A percentile compares a stretch with the other conserved stretches of the same genome.
Conservation (phyloP, 441 rosid genomes). For the Mallotus japonicus region DNA sequence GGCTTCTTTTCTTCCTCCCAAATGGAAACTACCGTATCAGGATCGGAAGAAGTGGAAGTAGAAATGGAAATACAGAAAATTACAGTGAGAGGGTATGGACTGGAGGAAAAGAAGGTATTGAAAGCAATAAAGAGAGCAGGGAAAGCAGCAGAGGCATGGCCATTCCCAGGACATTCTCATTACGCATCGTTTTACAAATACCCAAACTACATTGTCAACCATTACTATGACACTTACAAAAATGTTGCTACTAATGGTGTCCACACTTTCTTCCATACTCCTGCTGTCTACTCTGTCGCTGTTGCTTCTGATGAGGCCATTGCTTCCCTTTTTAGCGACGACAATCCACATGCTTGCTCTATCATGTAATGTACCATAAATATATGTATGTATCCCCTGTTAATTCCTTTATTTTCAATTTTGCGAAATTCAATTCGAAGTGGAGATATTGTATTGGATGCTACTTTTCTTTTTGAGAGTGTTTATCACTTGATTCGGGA, state of each 20-base stretch:
- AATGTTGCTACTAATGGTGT: slow-evolving; percentile 44
- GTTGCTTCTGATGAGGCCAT: slow-evolving; percentile 78
- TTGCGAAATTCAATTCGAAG: not conserved
- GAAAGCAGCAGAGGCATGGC: slow-evolving; percentile 93
- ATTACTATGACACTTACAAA: slow-evolving; percentile 62
- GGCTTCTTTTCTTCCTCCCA: not conserved
- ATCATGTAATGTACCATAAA: slow-evolving; percentile 47
- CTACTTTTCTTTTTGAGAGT: not conserved
- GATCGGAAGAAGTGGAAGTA: slow-evolving; percentile 81
- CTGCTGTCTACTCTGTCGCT: slow-evolving; percentile 73
- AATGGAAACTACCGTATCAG: slow-evolving; percentile 18
- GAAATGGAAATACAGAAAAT: slow-evolving; percentile 83
- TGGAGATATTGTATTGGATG: not conserved
- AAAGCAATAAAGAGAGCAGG: slow-evolving; percentile 77
- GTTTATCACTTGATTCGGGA: too few relatives aligned
- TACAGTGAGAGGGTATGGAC: slow-evolving; percentile 58
- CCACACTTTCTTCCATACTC: slow-evolving; percentile 86
- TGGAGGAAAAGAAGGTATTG: slow-evolving; percentile 74
- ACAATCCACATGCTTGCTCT: slow-evolving; percentile 80
- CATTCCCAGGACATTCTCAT: slow-evolving; percentile 72
- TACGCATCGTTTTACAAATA: slow-evolving; percentile 78
- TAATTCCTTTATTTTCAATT: not conserved
- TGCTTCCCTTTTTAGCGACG: slow-evolving; percentile 84
- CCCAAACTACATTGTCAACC: slow-evolving; percentile 71
- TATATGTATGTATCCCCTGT: not conserved